These are phyloP conservation scores for Pestalotiopsis sp. DNA, from an alignment of 2,329 filamentous ascomycete species.

Conservation along the genomic window DNA sequence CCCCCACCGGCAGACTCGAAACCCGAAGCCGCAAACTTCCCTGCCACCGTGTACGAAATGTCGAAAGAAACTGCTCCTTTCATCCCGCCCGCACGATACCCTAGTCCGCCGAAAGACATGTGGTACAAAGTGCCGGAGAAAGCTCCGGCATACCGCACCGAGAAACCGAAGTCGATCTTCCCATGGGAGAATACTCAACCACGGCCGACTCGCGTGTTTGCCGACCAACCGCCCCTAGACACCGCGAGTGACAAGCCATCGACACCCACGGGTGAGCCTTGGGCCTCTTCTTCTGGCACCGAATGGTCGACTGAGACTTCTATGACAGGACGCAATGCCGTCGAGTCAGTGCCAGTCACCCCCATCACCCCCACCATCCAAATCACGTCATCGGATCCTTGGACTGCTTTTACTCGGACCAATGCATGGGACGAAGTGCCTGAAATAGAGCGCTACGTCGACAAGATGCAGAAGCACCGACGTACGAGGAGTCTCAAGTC, in stretches of 20 bases:
- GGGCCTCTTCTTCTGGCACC: conserved; percentile 18
- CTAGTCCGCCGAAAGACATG: conserved; percentile 84
- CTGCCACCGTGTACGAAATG: conserved; percentile 79
- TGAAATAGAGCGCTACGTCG: conserved; percentile 86
- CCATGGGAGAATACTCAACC: conserved; percentile 82
- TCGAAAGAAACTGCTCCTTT: conserved; percentile 76
- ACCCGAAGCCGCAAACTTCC: conserved; percentile 86
- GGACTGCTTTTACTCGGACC: conserved; percentile 72
- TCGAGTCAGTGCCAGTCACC: conserved; percentile 45
- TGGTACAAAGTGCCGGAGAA: conserved; percentile 80
- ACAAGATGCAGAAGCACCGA: conserved; percentile 68
- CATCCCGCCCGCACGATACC: conserved; percentile 75
- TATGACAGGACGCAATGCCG: conserved; percentile 38
- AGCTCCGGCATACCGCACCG: conserved; percentile 53
- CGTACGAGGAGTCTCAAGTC: conserved; percentile 37
- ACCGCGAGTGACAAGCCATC: conserved; percentile 10
- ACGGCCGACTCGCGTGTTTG: conserved; percentile 67
- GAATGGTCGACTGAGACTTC: conserved; percentile 35
- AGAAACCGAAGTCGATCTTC: conserved; percentile 73
- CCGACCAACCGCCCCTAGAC: conserved; percentile 48
- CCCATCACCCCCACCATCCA: conserved; percentile 52
- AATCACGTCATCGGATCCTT: conserved; percentile 59
- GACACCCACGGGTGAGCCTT: conserved; percentile 21
- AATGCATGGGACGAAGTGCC: conserved; percentile 96
- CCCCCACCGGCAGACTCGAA: conserved; percentile 67